These are phyloP conservation scores for Saccharomycopsis javanensis DNA, from an alignment of 805 yeast species.

Conservation along the genomic window DNA sequence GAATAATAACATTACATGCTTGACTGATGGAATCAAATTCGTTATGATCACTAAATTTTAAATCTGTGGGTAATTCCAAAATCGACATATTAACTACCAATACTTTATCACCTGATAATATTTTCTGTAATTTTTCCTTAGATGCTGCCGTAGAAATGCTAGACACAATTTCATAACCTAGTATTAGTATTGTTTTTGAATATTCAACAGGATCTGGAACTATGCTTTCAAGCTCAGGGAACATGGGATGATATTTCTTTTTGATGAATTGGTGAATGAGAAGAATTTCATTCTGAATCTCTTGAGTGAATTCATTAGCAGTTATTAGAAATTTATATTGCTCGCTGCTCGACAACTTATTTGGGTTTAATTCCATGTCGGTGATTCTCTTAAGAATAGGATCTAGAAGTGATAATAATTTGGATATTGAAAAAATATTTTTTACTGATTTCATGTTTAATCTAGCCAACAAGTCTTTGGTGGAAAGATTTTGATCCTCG, in stretches of 20 bases:
- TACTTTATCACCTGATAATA: slow-evolving; percentile 51
- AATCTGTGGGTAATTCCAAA: slow-evolving; percentile 32
- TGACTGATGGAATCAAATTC: slow-evolving; percentile 32
- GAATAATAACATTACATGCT: slow-evolving; percentile 40
- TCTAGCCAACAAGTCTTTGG: slow-evolving; percentile 12
- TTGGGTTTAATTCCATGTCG: background rate
- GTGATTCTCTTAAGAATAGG: slow-evolving; percentile 1
- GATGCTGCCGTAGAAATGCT: slow-evolving; percentile 21
- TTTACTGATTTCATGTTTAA: slow-evolving; percentile 20
- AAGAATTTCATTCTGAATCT: slow-evolving; percentile 45
- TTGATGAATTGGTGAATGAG: slow-evolving; percentile 40
- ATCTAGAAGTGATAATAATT: background rate
- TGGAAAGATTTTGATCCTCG: slow-evolving; percentile 12
- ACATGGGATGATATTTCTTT: slow-evolving; percentile 46
- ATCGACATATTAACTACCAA: slow-evolving; percentile 70
- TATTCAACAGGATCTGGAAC: slow-evolving; percentile 55
- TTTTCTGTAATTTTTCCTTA: slow-evolving; percentile 25
- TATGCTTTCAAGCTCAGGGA: slow-evolving; percentile 62
- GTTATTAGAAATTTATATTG: slow-evolving; percentile 33
- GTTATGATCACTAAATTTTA: slow-evolving; percentile 22
- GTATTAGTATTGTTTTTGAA: slow-evolving; percentile 38
- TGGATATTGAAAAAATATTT: slow-evolving; percentile 9
- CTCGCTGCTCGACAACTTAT: background rate
- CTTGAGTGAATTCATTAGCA: slow-evolving; percentile 45
- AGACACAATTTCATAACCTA: slow-evolving; percentile 37